Base-by-base conservation (phyloP, 371 early-diverging fungal species). In the Haplosporangium sp. region DNA sequence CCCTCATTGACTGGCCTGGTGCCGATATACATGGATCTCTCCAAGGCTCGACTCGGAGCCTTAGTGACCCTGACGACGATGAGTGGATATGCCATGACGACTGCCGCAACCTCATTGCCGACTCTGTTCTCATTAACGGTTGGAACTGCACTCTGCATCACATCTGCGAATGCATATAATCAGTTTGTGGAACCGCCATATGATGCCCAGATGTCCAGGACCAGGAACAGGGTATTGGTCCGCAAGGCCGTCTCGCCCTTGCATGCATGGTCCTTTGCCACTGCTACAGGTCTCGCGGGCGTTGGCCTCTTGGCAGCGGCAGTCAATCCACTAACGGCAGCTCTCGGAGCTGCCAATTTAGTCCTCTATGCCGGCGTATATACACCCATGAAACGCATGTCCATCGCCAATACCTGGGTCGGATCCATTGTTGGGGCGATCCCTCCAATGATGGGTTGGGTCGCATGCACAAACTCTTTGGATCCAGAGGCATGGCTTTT, bases 371-470 rank as follows among this genome's bases (percentile, higher is more conserved):
- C 98, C 4, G 83, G 85, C 41, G 86, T 96, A 1, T 99, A 99
- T 80, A 99, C 99, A 38, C 95, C 96, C 9, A 85, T 96, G 91
- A 99, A 99, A 82, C 91, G 99, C 36, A 80, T 89, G n/a, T 91
- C 94, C 0, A 95, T 98, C 66, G 90, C 85, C 18, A 99, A 98
- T 74, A 98, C 98, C 3, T 97, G 97, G 97, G 94, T 91, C 21
- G 99, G 99, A 12, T 88, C 98, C 12, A 82, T 98, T 0, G 99
- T 99, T 0, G 98, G 99, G 9, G 99, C 94, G 0, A 93, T 99
- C 46, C 99, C 99, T 43, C 99, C 99, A 2, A 91, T 99, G 90
- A 97, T 98, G 94, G 99, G 99, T 0, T 99, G 95, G 92, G 89
- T 92, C 6, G 98, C 98, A 12, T 91, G 90, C 51, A 94, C 96